Evolutionary conservation across 257 asterid genomes (phyloP), one percentile per base, ranked within the genome.

Genomic region (Verbena officinalis): DNA sequence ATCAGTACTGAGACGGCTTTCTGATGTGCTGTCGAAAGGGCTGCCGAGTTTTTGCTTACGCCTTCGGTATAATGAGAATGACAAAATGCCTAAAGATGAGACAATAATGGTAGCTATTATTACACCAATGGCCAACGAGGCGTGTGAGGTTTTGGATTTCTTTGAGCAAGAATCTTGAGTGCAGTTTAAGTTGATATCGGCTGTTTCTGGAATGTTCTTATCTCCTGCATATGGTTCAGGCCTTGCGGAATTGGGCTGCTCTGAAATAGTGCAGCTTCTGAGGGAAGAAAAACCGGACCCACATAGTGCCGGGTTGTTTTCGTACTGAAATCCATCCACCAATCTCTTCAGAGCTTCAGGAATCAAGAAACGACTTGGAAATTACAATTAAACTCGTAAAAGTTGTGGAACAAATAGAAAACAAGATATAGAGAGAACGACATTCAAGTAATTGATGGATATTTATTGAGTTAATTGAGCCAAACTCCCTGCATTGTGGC

Each of bases 331-430:
- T 46, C 96, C 96, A 12, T 71, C 86, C 58, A 55, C 83, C 34
- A 92, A 66, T 80, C 93, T 81, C 90, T 89, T 87, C 72, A 92
- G 69, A 77, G 91, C 98, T 92, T 73, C 85, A 88, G 33, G 16
- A 54, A 72, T 60, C 62, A 59, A 75, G 33, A 27, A 44, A 70
- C 40, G 71, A 61, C 5, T 16, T 69, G 24, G 62, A 68, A 23
- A 31, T 68, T 22, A 57, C 38, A 57, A 52, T 61, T 16, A 36
- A 15, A 49, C 23, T 58, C 34, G 42, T 27, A 30, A 12, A 62
- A 65, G 9, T 19, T 55, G 16, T 53, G 16, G 9, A 61, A 65
- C 16, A 50, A 43, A 21, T 19, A 51, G 31, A 3, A 39, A n/a
- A 19, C 0, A 36, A 27, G 4, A 49, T n/a, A n/a, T n/a, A n/a